A percentile compares a stretch with the other conserved stretches of the same genome.
These are phyloP conservation scores for Gossypium ekmanianum DNA, from an alignment of 345 rosid genomes.

Conservation along the genomic window DNA sequence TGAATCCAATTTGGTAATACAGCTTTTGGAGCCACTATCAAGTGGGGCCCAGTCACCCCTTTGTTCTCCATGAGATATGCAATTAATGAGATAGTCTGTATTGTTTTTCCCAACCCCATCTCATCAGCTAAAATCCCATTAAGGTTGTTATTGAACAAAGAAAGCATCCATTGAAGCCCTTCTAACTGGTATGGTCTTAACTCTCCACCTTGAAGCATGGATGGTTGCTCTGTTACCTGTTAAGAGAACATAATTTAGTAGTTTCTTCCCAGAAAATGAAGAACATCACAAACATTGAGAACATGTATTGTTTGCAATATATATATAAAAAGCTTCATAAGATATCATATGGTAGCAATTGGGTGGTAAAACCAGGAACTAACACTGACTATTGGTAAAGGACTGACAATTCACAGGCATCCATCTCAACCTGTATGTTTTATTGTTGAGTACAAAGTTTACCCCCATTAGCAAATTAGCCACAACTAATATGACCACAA, in stretches of 20 bases:
- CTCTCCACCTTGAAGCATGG: conserved; percentile 89
- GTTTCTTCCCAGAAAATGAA: conserved; percentile 12
- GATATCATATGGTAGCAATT: not conserved
- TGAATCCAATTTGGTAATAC: conserved; percentile 94
- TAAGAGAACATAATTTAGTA: conserved; percentile 23
- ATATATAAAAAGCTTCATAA: not conserved
- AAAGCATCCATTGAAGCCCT: conserved; percentile 99
- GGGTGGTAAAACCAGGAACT: not conserved
- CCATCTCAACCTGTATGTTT: not conserved
- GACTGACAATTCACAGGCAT: not conserved
- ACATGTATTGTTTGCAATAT: conserved; percentile 3
- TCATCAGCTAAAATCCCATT: conserved; percentile 99
- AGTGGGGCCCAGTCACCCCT: conserved; percentile 83
- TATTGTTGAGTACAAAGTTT: not conserved
- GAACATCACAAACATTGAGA: conserved; percentile 4
- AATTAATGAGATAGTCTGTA: conserved; percentile 88
- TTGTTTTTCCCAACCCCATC: conserved; percentile 99
- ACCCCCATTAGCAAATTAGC: not conserved
- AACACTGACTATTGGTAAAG: not conserved
- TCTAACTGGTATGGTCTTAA: conserved; percentile 87
- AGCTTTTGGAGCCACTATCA: conserved; percentile 99
- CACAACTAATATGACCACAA: not conserved
- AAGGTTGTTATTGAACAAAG: conserved; percentile 91
- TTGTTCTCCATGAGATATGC: conserved; percentile 90
- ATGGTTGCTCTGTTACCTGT: conserved; percentile 95